These are phyloP conservation scores for Sporormia fimetaria DNA, from an alignment of 495 filamentous ascomycete species.

Conservation along the genomic window DNA sequence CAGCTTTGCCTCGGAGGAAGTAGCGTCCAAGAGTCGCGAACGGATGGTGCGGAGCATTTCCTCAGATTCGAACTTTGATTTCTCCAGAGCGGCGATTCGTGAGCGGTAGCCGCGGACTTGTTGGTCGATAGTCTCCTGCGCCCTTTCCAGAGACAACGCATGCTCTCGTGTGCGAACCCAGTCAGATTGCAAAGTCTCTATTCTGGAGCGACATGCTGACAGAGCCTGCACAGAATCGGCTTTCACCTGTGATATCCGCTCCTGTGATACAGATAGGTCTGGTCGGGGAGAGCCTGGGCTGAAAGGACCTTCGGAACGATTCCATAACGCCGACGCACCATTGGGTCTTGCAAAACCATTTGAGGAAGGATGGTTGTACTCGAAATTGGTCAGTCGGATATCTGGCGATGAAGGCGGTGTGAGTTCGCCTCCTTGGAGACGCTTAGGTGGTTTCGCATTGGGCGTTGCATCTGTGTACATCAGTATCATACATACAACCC, in stretches of 20 bases:
- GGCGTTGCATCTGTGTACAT: constrained; percentile 11
- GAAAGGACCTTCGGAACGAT: not conserved
- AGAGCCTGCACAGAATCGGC: constrained; percentile 21
- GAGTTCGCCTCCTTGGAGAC: constrained; percentile 4
- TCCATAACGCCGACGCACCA: constrained; percentile 3
- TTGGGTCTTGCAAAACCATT: constrained; percentile 3
- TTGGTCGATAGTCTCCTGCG: constrained; percentile 8
- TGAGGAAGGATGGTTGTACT: not conserved
- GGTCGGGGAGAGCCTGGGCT: no score
- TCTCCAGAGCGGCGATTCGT: constrained; percentile 13
- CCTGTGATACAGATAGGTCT: constrained; percentile 9
- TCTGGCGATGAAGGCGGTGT: constrained; percentile 20
- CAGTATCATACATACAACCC: not conserved
- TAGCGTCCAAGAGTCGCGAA: constrained; percentile 8
- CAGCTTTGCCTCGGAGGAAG: constrained; percentile 9
- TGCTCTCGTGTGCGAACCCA: constrained; percentile 17
- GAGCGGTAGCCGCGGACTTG: constrained; percentile 13
- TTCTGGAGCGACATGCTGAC: constrained; percentile 10
- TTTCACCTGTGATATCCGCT: constrained; percentile 19
- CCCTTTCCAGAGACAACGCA: constrained; percentile 3
- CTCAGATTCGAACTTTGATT: constrained; percentile 6
- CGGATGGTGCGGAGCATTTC: constrained; percentile 10
- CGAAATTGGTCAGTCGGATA: constrained; percentile 3
- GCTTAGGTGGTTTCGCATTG: constrained; percentile 1
- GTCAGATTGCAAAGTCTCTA: constrained; percentile 19